These are phyloP conservation scores for Liquidambar formosana DNA, from an alignment of 164 flowering plant genomes.

Conservation along the genomic window DNA sequence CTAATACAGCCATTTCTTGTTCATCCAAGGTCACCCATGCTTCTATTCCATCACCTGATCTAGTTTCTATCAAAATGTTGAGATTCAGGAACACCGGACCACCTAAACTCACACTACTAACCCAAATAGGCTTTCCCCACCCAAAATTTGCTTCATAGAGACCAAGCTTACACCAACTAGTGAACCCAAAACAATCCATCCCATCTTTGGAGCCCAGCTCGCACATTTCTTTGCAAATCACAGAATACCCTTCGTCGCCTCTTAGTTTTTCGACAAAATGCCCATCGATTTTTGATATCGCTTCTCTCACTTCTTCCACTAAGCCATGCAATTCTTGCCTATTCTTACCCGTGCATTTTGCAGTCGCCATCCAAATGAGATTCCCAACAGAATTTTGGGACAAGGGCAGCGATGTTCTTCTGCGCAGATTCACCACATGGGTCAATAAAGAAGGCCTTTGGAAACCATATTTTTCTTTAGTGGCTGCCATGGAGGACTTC, in stretches of 20 bases:
- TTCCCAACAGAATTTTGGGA: conserved; percentile 42
- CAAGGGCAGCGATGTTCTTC: conserved; percentile 25
- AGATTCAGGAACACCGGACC: conserved; percentile 2
- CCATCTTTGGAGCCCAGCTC: conserved; percentile 16
- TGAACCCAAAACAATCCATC: conserved; percentile 19
- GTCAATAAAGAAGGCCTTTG: conserved; percentile 23
- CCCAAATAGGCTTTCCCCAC: conserved; percentile 54
- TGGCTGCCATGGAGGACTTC: conserved; percentile 31
- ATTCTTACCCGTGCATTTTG: not conserved
- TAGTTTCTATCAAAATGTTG: conserved; percentile 5
- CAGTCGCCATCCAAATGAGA: conserved; percentile 23
- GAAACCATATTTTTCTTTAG: conserved; percentile 7
- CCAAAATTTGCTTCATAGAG: conserved; percentile 46
- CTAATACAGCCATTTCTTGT: conserved; percentile 2
- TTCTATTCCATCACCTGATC: conserved; percentile 16
- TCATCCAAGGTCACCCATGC: conserved; percentile 21
- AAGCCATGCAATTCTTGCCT: conserved; percentile 6
- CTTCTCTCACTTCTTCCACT: conserved; percentile 16
- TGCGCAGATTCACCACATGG: conserved; percentile 44
- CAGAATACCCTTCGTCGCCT: conserved; percentile 11
- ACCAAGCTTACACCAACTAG: conserved; percentile 48
- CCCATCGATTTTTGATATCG: conserved; percentile 22
- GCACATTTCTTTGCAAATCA: conserved; percentile 19
- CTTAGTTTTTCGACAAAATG: conserved; percentile 19
- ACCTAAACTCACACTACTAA: conserved; percentile 8